Base-by-base conservation (phyloP, 2,329 filamentous ascomycete species). In the Thermothelomyces thermophilus region DNA sequence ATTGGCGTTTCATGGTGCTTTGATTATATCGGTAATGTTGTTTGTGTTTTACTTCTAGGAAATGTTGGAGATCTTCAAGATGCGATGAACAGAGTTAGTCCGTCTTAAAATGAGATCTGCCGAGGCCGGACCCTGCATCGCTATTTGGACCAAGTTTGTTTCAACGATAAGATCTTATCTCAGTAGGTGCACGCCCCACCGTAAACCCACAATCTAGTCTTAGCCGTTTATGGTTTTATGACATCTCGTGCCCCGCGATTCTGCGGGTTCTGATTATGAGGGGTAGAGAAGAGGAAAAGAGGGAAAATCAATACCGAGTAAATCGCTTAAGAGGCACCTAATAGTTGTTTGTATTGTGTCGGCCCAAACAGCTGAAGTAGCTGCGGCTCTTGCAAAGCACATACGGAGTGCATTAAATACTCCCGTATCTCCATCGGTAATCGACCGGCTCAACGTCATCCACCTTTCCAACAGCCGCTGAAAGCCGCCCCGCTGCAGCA, bases 1-100 rank as follows among this genome's bases (percentile, higher is more conserved):
- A 53, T 51, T 41, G 53, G 3, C 1, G 20, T 14, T 48, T 34
- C 53, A 55, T 55, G 35, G 45, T 22, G 24, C 33, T 20, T 19
- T n/a, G n/a, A n/a, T 36, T 34, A 13, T 9, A 31, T 5, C 37
- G 14, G 17, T 9, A 13, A 6, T 5, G 14, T n/a, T n/a, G n/a
- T n/a, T n/a, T n/a, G n/a, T n/a, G n/a, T n/a, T n/a, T n/a, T n/a
- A n/a, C n/a, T n/a, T n/a, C n/a, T n/a, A n/a, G n/a, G n/a, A n/a
- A n/a, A n/a, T n/a, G n/a, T n/a, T n/a, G n/a, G n/a, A 19, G 24
- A n/a, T 10, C 30, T 19, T 28, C 22, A 14, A 44, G 28, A 44
- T 44, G 39, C 9, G 47, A 49, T 14, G 47, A 44, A 44, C 47
- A 2, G 19, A 5, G 20, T 40, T 43, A 14, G 22, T 37, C 40